Evolutionary conservation across 352 stramenopile species (phyloP).

Genomic region (Thalassiosira mediterranea): DNA sequence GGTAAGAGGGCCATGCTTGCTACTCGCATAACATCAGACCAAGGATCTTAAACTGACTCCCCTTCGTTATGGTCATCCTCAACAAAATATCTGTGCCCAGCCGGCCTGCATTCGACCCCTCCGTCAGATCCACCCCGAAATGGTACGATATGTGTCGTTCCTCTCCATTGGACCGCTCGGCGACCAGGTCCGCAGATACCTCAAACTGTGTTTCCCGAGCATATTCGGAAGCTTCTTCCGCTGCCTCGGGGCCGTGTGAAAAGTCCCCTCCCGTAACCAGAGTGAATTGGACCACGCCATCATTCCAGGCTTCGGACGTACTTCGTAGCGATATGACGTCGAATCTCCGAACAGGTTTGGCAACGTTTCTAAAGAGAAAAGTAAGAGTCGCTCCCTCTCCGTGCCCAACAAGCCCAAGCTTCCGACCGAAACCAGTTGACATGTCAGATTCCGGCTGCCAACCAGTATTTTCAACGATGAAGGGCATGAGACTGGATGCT

Average conservation of each 20-base stretch:
- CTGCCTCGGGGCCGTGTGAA: constrained; percentile 35
- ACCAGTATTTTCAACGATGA: constrained; percentile 55
- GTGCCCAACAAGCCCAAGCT: constrained; percentile 55
- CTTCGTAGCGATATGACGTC: constrained; percentile 55
- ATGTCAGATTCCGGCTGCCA: constrained; percentile 62
- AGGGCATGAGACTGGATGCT: constrained; percentile 29
- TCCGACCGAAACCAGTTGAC: constrained; percentile 53
- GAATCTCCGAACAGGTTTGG: constrained; percentile 46
- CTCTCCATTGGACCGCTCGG: constrained; percentile 18
- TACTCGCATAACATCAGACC: constrained; percentile 63
- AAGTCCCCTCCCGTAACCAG: constrained; percentile 53
- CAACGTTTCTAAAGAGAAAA: constrained; percentile 49
- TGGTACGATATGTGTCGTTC: constrained; percentile 47
- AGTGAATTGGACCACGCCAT: constrained; percentile 42
- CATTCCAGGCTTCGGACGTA: constrained; percentile 43
- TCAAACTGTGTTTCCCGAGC: constrained; percentile 51
- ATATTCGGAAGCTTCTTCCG: constrained; percentile 18
- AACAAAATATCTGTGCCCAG: constrained; percentile 55
- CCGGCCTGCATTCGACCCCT: constrained; percentile 38
- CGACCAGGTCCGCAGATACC: constrained; percentile 49
- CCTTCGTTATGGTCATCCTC: constrained; percentile 50
- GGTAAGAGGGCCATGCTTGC: neutral
- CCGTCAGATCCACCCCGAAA: constrained; percentile 52
- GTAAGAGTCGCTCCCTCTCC: constrained; percentile 38
- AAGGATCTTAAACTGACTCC: constrained; percentile 62